Percentiles rank a stretch among this genome's conserved stretches.
phyloP scores from a whole-genome alignment of 768 basidiomycete species.

The Chlorophyllum brunneum region DNA sequence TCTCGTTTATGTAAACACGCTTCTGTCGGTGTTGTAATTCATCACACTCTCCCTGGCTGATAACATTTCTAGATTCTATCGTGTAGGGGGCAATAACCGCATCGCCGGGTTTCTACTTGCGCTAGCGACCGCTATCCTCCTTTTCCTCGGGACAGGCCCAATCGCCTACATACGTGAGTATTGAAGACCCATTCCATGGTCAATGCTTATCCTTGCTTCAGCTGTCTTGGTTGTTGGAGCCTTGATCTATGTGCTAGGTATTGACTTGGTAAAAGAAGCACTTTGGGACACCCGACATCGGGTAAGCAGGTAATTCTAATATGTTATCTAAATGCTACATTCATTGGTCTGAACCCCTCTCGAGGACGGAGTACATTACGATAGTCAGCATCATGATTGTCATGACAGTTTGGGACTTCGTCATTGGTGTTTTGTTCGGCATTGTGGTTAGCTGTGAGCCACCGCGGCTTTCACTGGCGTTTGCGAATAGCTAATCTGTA shows the following conservation, averaged over 20 bases:
- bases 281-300: conserved; percentile 93
- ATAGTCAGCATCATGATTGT: conserved; percentile 83
- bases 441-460: conserved; percentile 84
- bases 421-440: conserved; percentile 88
- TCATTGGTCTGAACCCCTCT: neutral
- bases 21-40: too few species aligned
- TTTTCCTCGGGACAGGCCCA: conserved; percentile 82
- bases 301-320: conserved; percentile 60
- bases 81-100: conserved; percentile 85
- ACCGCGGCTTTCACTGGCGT: neutral
- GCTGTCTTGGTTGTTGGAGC: conserved; percentile 90
- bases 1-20: conserved; percentile 83
- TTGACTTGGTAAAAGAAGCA: conserved; percentile 94
- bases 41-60: neutral
- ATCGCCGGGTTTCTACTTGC: conserved; percentile 86
- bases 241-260: conserved; percentile 90
- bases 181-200: neutral
- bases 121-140: conserved; percentile 60
- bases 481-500: neutral
- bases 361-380: conserved; percentile 74
- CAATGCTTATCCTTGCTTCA: conserved; percentile 23
- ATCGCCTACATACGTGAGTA: conserved; percentile 88
- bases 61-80: conserved; percentile 65
- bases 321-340: neutral
- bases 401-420: conserved; percentile 95